These are phyloP conservation scores for Mortierella hygrophila DNA, from an alignment of 192 early-diverging fungal genomes.

Conservation along the genomic window DNA sequence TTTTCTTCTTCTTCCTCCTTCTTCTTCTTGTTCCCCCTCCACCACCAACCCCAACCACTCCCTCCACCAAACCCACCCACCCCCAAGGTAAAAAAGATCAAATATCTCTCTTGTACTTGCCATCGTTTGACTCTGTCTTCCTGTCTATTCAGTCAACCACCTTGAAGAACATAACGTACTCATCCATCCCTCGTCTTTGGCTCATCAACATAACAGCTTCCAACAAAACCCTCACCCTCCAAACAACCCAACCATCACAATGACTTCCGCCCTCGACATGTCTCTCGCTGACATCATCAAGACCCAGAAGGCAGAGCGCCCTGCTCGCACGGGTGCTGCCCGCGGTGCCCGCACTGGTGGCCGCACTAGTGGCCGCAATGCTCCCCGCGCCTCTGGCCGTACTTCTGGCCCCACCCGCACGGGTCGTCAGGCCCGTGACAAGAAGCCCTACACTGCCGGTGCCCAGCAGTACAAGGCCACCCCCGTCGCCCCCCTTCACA, in stretches of 20 bases:
- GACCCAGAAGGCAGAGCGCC: constrained; percentile 29
- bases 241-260: background rate
- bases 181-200: background rate
- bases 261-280: constrained; percentile 55
- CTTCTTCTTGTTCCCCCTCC: background rate
- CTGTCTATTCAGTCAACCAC: background rate
- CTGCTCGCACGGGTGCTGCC: constrained; percentile 17
- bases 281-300: constrained; percentile 58
- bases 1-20: background rate
- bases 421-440: constrained; percentile 22
- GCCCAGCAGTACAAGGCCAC: constrained; percentile 26
- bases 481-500: constrained; percentile 18
- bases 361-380: background rate
- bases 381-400: constrained; percentile 18
- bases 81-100: background rate
- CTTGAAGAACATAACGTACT: background rate
- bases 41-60: background rate
- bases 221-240: background rate
- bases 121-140: background rate
- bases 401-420: constrained; percentile 30
- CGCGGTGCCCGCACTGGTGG: background rate
- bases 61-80: background rate
- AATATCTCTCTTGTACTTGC: too few species aligned
- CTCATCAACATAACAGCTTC: background rate
- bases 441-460: constrained; percentile 15